Evolutionary conservation across 768 basidiomycete species (phyloP), one percentile per base, ranked within the genome.

Genomic region (Lyophyllum shimeji): DNA sequence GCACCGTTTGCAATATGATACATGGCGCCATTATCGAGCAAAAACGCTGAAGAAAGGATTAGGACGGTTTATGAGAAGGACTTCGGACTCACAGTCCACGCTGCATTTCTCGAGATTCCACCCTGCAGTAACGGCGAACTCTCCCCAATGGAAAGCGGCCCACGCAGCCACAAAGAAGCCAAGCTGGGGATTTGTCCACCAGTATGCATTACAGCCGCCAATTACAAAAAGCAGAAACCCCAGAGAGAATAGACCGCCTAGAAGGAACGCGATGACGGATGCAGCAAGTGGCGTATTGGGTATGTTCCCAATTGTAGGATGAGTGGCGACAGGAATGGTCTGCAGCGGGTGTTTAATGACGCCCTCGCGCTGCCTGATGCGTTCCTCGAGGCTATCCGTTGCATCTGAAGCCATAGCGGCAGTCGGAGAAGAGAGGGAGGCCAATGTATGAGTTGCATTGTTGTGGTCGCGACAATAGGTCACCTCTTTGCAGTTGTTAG

Each of bases 51-150:
- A 23, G 42, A 34, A 47, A 24, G 56, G 1, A 1, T 62, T 12
- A 60, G 53, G 9, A 17, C 4, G 44, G 21, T 29, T 44, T 34
- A 20, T 49, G 31, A 34, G 53, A 18, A 25, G 46, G 29, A 44
- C 29, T 18, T n/a, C 55, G 33, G 13, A 80, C 93, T 77, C 68
- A 96, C 97, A 98, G 67, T 95, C 92, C 7, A 97, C 84, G 56
- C 86, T 92, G 66, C 94, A 90, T 73, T 95, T 97, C 50, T 90
- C 88, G 39, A 87, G 74, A 70, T 98, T 98, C 89, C 93, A 98
- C 21, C 93, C 93, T 0, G 95, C 95, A 7, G 97, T 97, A 3
- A 95, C 93, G 34, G 89, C 90, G 65, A 95, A 98, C 69, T 99
- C 97, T 12, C 82, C 85, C 85, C 93, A 89, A 65, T 99, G 97